Percentiles rank a stretch among this genome's conserved stretches.
phyloP scores from a whole-genome alignment of 108 stramenopile species.

The Nitzschia sp. region DNA sequence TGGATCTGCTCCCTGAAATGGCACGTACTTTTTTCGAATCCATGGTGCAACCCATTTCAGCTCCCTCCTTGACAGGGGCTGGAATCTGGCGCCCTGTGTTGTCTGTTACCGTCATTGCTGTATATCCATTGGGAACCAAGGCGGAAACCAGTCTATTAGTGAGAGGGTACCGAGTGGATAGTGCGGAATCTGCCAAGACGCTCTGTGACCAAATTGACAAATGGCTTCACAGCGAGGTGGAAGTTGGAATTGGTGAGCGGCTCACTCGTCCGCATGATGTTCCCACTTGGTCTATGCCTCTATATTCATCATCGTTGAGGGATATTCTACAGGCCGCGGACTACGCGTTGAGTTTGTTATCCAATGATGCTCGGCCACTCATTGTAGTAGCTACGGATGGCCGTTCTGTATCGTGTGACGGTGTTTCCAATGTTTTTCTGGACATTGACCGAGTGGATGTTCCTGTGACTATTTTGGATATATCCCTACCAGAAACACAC shows the following conservation, averaged over 20 bases:
- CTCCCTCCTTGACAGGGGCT: slow-evolving; percentile 11
- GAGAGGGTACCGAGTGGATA: slow-evolving; percentile 64
- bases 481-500: slow-evolving; percentile 45
- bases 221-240: slow-evolving; percentile 73
- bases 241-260: slow-evolving; percentile 65
- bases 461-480: slow-evolving; percentile 64
- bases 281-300: slow-evolving; percentile 38
- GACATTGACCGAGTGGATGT: slow-evolving; percentile 60
- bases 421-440: slow-evolving; percentile 54
- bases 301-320: slow-evolving; percentile 55
- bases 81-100: slow-evolving; percentile 58
- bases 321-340: slow-evolving; percentile 74
- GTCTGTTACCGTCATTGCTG: slow-evolving; percentile 76
- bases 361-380: slow-evolving; percentile 63
- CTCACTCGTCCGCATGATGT: slow-evolving; percentile 33
- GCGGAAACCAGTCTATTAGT: slow-evolving; percentile 67
- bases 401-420: slow-evolving; percentile 62
- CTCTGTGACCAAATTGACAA: slow-evolving; percentile 53
- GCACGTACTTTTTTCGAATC: slow-evolving; percentile 58
- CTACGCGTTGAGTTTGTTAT: slow-evolving; percentile 64
- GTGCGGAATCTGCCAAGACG: slow-evolving; percentile 47
- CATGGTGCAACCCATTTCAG: slow-evolving; percentile 57
- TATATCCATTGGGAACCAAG: slow-evolving; percentile 53
- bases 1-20: slow-evolving; percentile 69
- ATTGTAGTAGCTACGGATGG: slow-evolving; percentile 75